These are phyloP conservation scores for Aegilops bicornis DNA, from an alignment of 176 grass and related monocot genomes.

Conservation along the genomic window DNA sequence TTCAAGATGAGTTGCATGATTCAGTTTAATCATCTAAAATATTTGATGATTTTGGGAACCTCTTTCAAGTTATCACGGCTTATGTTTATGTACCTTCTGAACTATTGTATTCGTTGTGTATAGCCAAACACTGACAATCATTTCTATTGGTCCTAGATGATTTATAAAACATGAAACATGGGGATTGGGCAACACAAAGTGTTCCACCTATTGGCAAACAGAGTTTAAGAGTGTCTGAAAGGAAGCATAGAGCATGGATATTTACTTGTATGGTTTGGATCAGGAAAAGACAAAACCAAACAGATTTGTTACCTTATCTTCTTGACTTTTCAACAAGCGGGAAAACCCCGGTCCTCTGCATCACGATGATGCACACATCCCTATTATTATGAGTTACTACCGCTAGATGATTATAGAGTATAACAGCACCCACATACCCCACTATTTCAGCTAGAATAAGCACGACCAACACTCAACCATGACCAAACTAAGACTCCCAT, in stretches of 20 bases:
- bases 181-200: not conserved
- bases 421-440: not conserved
- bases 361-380: not conserved
- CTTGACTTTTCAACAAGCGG: not conserved
- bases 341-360: not conserved
- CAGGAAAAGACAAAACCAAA: slow-evolving; percentile 10
- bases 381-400: not conserved
- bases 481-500: not conserved
- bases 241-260: not conserved
- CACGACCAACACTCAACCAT: not conserved
- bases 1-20: not conserved
- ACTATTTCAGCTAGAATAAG: not conserved
- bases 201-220: not conserved
- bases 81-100: not conserved
- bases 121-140: not conserved
- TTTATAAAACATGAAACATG: not conserved
- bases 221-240: not conserved
- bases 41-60: not conserved
- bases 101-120: not conserved
- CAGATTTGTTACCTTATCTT: not conserved
- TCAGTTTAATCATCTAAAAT: not conserved
- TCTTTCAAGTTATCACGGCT: not conserved
- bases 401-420: not conserved
- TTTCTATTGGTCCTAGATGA: not conserved
- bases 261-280: not conserved